phyloP scores from a whole-genome alignment of 2,329 filamentous ascomycete species.

The Trichoderma simmonsii region DNA sequence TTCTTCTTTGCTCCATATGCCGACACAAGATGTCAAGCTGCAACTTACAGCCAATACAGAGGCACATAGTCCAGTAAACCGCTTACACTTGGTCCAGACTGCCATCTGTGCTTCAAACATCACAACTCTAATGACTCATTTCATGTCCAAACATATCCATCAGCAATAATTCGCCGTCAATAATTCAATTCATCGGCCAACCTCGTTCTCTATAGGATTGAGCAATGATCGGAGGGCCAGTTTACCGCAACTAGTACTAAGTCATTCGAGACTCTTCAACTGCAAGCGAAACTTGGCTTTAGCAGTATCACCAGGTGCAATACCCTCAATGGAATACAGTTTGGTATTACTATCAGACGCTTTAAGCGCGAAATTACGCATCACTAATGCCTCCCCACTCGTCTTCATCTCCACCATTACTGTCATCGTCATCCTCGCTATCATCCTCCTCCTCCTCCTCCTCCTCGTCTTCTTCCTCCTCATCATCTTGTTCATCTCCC shows the following conservation, averaged over 20 bases:
- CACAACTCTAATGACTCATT: neutral
- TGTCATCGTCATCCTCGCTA: conserved; percentile 13
- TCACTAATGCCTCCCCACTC: conserved; percentile 19
- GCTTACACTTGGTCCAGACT: neutral
- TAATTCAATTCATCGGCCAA: neutral
- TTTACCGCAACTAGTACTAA: neutral
- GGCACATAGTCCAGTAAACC: neutral
- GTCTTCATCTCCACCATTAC: conserved; percentile 10
- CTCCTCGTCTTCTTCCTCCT: conserved; percentile 23
- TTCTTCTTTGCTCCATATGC: neutral
- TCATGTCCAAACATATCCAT: neutral
- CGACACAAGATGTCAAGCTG: neutral
- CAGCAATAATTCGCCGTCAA: neutral
- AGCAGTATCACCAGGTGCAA: neutral
- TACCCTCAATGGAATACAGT: neutral
- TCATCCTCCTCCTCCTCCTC: conserved; percentile 22
- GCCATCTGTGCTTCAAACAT: neutral
- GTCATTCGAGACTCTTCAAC: neutral
- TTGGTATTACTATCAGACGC: neutral
- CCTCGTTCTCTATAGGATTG: neutral
- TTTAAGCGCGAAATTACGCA: neutral
- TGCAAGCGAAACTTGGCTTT: neutral
- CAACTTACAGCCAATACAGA: neutral
- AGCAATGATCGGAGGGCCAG: neutral
- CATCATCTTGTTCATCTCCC: conserved; percentile 27